phyloP scores from a whole-genome alignment of 345 rosid species.

The Euphorbia lathyris region DNA sequence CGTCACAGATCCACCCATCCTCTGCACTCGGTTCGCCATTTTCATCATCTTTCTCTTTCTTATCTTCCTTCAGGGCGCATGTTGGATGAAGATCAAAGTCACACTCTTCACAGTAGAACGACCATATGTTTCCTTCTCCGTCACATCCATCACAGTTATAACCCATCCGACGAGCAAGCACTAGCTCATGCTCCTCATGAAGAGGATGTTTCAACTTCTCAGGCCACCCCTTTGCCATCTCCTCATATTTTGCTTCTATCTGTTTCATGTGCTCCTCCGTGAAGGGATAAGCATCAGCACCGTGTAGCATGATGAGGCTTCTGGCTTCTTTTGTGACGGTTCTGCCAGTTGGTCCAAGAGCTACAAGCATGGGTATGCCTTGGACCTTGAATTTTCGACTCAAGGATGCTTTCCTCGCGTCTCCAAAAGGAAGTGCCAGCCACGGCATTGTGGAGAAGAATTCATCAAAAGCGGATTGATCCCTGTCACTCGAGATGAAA shows the following conservation, averaged over 20 bases:
- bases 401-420: slow-evolving; percentile 30
- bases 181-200: slow-evolving; percentile 65
- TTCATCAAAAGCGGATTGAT: slow-evolving; percentile 30
- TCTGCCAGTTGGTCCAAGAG: slow-evolving; percentile 36
- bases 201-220: slow-evolving; percentile 54
- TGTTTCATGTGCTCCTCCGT: slow-evolving; percentile 26
- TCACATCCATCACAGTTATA: slow-evolving; percentile 45
- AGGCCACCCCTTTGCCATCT: slow-evolving; percentile 73
- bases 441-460: slow-evolving; percentile 42
- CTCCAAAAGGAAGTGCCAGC: slow-evolving; percentile 44
- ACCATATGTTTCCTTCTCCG: slow-evolving; percentile 43
- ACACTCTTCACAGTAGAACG: slow-evolving; percentile 54
- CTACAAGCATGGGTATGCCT: slow-evolving; percentile 38
- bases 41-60: slow-evolving; percentile 13
- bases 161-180: slow-evolving; percentile 28
- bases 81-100: slow-evolving; percentile 66
- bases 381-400: slow-evolving; percentile 34
- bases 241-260: slow-evolving; percentile 32
- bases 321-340: slow-evolving; percentile 33
- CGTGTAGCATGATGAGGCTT: slow-evolving; percentile 21
- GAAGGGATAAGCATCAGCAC: slow-evolving; percentile 47
- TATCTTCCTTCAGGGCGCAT: slow-evolving; percentile 40
- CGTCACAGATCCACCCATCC: slow-evolving; percentile 60
- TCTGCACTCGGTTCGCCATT: slow-evolving; percentile 11
- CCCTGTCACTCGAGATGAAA: slow-evolving; percentile 42